Evolutionary conservation across 163 green algal genomes (phyloP).

Genomic region (Volvox carteri): DNA sequence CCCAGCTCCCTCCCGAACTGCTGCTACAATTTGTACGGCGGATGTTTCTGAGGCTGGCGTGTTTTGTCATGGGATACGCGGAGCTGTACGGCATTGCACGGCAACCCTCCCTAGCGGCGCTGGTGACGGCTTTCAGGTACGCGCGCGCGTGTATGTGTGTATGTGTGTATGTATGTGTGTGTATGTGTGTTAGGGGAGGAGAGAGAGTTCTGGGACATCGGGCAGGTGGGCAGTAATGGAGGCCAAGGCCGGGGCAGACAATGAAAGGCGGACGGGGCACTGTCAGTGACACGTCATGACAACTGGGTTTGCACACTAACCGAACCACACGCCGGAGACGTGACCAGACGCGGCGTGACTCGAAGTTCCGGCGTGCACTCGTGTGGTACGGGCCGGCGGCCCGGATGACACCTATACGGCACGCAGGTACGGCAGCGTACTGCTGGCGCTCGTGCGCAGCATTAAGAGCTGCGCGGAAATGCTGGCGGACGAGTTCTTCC

Average conservation of each 20-base stretch:
- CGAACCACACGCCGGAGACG: too few relatives aligned
- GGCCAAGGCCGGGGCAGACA: too few relatives aligned
- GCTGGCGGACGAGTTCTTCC: conserved; percentile 53
- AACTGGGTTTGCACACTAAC: too few relatives aligned
- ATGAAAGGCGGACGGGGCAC: too few relatives aligned
- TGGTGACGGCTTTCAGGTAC: conserved; percentile 46
- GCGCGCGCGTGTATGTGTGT: not conserved
- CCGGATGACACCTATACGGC: conserved; percentile 30
- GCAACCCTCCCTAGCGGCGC: conserved; percentile 12
- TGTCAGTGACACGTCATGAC: too few relatives aligned
- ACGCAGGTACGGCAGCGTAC: conserved; percentile 51
- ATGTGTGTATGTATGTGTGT: not conserved
- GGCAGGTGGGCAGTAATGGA: too few relatives aligned
- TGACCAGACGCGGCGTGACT: too few relatives aligned
- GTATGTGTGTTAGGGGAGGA: too few relatives aligned
- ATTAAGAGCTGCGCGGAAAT: not conserved
- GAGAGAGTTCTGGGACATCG: too few relatives aligned
- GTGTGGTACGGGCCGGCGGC: too few relatives aligned
- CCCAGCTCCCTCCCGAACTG: conserved; percentile 31
- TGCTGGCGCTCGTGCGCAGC: conserved; percentile 27
- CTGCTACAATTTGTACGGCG: conserved; percentile 35
- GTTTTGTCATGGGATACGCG: conserved; percentile 41
- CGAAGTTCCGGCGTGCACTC: too few relatives aligned
- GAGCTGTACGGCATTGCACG: not conserved
- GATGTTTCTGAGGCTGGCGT: conserved; percentile 42